phyloP scores from a whole-genome alignment of 176 grass and related monocot species.

The Phoenix dactylifera region DNA sequence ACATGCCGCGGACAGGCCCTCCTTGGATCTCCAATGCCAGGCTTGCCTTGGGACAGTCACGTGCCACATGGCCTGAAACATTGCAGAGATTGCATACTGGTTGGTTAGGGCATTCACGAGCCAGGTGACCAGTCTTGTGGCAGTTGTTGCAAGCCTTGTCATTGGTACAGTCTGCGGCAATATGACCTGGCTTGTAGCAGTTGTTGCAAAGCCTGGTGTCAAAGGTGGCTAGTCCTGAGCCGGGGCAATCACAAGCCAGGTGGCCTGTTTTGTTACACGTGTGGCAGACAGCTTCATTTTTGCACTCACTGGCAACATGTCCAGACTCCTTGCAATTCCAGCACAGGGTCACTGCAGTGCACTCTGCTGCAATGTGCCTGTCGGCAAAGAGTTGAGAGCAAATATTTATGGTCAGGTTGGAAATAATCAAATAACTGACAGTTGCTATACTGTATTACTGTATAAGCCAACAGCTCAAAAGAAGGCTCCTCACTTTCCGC shows the following conservation, averaged over 20 bases:
- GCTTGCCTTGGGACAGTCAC: slow-evolving; percentile 59
- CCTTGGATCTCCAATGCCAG: slow-evolving; percentile 57
- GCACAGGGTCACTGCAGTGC: slow-evolving; percentile 61
- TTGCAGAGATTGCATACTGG: slow-evolving; percentile 83
- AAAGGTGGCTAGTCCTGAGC: slow-evolving; percentile 18
- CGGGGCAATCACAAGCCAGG: slow-evolving; percentile 62
- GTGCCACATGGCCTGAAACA: slow-evolving; percentile 68
- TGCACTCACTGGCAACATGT: slow-evolving; percentile 72
- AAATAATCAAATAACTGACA: no score
- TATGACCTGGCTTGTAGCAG: slow-evolving; percentile 73
- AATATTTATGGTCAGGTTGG: no score
- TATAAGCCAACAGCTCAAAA: no score
- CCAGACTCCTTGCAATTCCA: slow-evolving; percentile 91
- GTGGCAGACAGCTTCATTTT: slow-evolving; percentile 72
- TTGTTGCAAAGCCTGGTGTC: slow-evolving; percentile 74
- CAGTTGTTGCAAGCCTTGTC: slow-evolving; percentile 92
- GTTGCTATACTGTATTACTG: no score
- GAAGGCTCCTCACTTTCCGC: no score
- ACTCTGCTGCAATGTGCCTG: slow-evolving; percentile 76
- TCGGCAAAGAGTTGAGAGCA: neutral
- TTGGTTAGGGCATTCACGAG: slow-evolving; percentile 77
- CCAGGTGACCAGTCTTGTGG: slow-evolving; percentile 68
- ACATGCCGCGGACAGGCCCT: slow-evolving; percentile 33
- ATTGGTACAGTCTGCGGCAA: slow-evolving; percentile 68
- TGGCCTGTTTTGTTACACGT: slow-evolving; percentile 79